phyloP scores from a whole-genome alignment of 805 yeast species.

The Wickerhamomyces canadensis region DNA sequence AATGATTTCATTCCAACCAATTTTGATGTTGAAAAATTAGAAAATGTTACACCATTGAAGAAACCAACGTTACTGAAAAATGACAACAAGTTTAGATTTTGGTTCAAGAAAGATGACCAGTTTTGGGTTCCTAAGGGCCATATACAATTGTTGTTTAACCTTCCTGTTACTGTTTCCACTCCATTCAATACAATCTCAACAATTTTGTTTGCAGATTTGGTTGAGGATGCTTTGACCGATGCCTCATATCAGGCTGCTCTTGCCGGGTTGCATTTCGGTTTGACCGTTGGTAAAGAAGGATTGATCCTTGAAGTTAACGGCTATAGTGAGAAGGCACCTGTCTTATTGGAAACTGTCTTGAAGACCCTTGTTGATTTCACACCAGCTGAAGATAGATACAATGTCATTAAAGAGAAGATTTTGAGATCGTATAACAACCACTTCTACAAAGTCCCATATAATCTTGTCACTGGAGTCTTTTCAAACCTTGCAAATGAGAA shows the following conservation, averaged over 20 bases:
- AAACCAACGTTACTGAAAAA: constrained; percentile 60
- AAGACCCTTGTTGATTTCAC: constrained; percentile 44
- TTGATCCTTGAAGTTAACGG: constrained; percentile 66
- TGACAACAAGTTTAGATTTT: constrained; percentile 49
- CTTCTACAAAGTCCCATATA: constrained; percentile 70
- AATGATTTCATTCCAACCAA: constrained; percentile 81
- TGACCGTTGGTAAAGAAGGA: constrained; percentile 65
- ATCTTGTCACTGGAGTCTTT: constrained; percentile 62
- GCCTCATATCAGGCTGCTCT: constrained; percentile 77
- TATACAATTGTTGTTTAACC: constrained; percentile 56
- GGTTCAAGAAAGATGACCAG: constrained; percentile 89
- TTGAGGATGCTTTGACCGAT: constrained; percentile 73
- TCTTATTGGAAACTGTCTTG: constrained; percentile 56
- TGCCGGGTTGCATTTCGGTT: constrained; percentile 63
- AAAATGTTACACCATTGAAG: constrained; percentile 29
- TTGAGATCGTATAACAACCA: constrained; percentile 61
- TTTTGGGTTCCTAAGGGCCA: constrained; percentile 85
- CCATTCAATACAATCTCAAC: constrained; percentile 54
- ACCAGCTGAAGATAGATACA: constrained; percentile 55
- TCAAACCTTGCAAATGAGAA: constrained; percentile 66
- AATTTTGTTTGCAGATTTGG: constrained; percentile 58
- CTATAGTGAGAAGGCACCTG: constrained; percentile 73
- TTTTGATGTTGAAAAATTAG: constrained; percentile 52
- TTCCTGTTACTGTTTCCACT: constrained; percentile 58
- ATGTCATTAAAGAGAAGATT: constrained; percentile 58